Percentiles rank a stretch among this genome's conserved stretches.
Conservation (phyloP, 805 yeast species). For the Starmerella vaccinii region DNA sequence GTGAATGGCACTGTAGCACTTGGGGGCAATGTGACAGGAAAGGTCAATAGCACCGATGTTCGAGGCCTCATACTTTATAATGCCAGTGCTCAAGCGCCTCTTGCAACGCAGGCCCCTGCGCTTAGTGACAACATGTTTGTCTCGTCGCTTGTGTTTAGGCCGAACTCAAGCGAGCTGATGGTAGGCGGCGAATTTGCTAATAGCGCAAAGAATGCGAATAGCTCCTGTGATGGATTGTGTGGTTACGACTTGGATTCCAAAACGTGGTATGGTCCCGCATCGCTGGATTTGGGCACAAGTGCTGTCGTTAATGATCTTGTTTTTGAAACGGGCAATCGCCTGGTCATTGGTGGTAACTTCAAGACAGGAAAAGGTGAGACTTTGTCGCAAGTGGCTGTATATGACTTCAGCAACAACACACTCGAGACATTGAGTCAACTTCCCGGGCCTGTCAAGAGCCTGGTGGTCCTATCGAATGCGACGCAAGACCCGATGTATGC, state of each 20-base stretch:
- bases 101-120: constrained; percentile 10
- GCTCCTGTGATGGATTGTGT: constrained; percentile 36
- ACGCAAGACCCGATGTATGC: constrained; percentile 2
- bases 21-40: constrained; percentile 10
- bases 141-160: constrained; percentile 8
- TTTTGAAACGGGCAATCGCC: constrained; percentile 35
- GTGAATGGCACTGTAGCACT: constrained; percentile 22
- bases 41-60: neutral
- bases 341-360: constrained; percentile 49
- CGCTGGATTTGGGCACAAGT: constrained; percentile 1
- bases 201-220: neutral
- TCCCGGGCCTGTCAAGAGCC: constrained; percentile 27
- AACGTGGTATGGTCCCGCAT: constrained; percentile 13
- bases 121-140: constrained; percentile 5
- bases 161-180: constrained; percentile 11
- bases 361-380: constrained; percentile 31
- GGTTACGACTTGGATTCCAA: constrained; percentile 41
- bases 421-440: constrained; percentile 36
- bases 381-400: constrained; percentile 40
- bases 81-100: neutral
- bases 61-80: constrained; percentile 10
- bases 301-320: constrained; percentile 12
- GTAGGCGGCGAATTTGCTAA: constrained; percentile 16
- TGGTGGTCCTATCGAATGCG: constrained; percentile 13
- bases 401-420: constrained; percentile 40